Evolutionary conservation across 2,329 filamentous ascomycete genomes (phyloP), one percentile per base, ranked within the genome.

Genomic region (Penicillium sp.): DNA sequence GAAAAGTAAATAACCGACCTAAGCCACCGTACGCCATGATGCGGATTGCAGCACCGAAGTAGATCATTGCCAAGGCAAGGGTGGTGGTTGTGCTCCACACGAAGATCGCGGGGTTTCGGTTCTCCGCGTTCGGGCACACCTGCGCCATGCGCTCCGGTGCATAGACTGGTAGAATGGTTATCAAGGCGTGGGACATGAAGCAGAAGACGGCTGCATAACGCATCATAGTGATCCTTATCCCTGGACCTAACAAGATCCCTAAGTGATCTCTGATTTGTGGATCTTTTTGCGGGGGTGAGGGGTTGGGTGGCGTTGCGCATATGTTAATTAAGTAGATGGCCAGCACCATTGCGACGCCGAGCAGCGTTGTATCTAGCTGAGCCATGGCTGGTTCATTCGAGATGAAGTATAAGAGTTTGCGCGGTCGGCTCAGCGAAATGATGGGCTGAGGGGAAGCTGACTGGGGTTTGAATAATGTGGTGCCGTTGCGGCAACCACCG

Each of bases 1-100:
- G 71, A 59, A 83, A 85, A 0, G 82, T 85, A 60, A 84, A 85
- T 54, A 81, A 77, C 9, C 67, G 70, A 1, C 82, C 82, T 0
- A 85, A 73, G 0, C 73, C 67, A 0, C 69, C 66, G 59, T 77
- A 83, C 0, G 81, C 75, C 0, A 70, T 46, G 2, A 77, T 62
- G 0, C 74, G 69, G n/a, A 75, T 43, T 2, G 49, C 54, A 0
- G 63, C 61, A 9, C 68, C 58, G 5, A 68, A 2, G 7, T 54
- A 59, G 5, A 73, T 60, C 3, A 64, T 12, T 1, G 54, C 1
- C 1, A 74, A 45, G 18, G 49, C 60, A 20, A 56, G 9, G 9
- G 49, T 41, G 2, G 59, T 65, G 15, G 49, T 46, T 0, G 27
- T 7, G 31, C 49, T 67, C 67, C 68, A 74, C 26, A 64, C 60